phyloP scores from a whole-genome alignment of 2,329 filamentous ascomycete species.

The Chaetoscypha palmicola region DNA sequence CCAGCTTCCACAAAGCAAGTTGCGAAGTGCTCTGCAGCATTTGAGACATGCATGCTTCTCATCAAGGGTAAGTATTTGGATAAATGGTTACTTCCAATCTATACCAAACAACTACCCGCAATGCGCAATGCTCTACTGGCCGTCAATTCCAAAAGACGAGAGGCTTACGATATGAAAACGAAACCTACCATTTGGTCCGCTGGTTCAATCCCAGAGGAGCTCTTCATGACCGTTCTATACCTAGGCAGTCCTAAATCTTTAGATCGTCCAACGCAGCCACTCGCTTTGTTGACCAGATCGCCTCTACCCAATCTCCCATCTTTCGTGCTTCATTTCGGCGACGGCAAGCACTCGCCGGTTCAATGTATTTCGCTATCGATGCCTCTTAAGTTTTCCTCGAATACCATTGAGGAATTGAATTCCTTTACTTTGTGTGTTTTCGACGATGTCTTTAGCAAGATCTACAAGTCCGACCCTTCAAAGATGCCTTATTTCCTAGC shows the following conservation, averaged over 20 bases:
- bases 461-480: slow-evolving; percentile 55
- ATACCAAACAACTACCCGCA: slow-evolving; percentile 61
- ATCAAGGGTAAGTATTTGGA: slow-evolving; percentile 62
- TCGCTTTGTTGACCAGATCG: slow-evolving; percentile 65
- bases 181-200: slow-evolving; percentile 71
- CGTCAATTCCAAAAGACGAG: slow-evolving; percentile 68
- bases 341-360: slow-evolving; percentile 52
- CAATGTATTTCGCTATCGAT: slow-evolving; percentile 39
- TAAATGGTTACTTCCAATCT: slow-evolving; percentile 65
- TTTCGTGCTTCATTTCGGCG: slow-evolving; percentile 67
- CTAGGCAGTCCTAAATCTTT: slow-evolving; percentile 51
- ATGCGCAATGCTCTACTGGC: slow-evolving; percentile 87
- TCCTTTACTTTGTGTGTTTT: slow-evolving; percentile 71
- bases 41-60: slow-evolving; percentile 69
- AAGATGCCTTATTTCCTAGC: slow-evolving; percentile 80
- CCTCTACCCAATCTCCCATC: slow-evolving; percentile 55
- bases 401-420: slow-evolving; percentile 50
- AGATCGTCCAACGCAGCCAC: slow-evolving; percentile 50
- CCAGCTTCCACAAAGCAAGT: slow-evolving; percentile 62
- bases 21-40: slow-evolving; percentile 86
- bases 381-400: slow-evolving; percentile 37
- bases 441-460: slow-evolving; percentile 82
- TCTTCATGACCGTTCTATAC: slow-evolving; percentile 57
- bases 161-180: slow-evolving; percentile 66
- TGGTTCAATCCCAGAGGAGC: slow-evolving; percentile 39